Evolutionary conservation across 2,329 filamentous ascomycete species (phyloP).

Genomic region (Thermothelomyces thermophilus): DNA sequence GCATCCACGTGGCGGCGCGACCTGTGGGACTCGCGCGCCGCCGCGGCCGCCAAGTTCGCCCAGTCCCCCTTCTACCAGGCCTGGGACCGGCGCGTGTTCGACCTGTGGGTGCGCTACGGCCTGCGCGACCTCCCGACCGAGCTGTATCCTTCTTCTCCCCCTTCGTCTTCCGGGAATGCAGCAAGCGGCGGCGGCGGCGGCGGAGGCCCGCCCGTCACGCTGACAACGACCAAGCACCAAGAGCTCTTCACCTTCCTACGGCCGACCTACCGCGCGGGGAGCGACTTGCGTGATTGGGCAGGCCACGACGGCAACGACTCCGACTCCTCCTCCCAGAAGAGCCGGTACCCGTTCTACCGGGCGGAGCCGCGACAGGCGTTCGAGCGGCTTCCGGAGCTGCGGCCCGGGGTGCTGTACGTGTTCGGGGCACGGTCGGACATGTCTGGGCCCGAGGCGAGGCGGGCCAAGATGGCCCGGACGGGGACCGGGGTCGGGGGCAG

Average conservation of each 20-base stretch:
- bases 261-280: conserved; percentile 38
- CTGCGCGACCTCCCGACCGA: conserved; percentile 66
- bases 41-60: conserved; percentile 60
- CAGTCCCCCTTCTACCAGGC: conserved; percentile 68
- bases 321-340: conserved; percentile 28
- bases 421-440: conserved; percentile 57
- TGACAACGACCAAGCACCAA: conserved; percentile 79
- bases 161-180: not conserved
- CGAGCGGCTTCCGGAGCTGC: conserved; percentile 49
- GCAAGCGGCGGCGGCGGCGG: not conserved
- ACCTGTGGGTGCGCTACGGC: conserved; percentile 65
- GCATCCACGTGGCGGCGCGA: conserved; percentile 70
- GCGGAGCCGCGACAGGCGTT: conserved; percentile 55
- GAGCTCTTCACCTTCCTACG: conserved; percentile 76
- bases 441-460: conserved; percentile 42
- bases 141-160: conserved; percentile 43
- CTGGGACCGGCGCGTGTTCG: conserved; percentile 77
- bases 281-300: conserved; percentile 34
- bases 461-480: conserved; percentile 57
- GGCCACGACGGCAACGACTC: conserved; percentile 24
- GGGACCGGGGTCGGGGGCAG: conserved; percentile 62
- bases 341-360: conserved; percentile 57
- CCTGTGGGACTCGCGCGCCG: conserved; percentile 68
- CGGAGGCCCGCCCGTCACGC: conserved; percentile 49
- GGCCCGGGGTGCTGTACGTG: conserved; percentile 62